phyloP scores from a whole-genome alignment of 169 alveolate genomes.

The Cryptosporidium ryanae region DNA sequence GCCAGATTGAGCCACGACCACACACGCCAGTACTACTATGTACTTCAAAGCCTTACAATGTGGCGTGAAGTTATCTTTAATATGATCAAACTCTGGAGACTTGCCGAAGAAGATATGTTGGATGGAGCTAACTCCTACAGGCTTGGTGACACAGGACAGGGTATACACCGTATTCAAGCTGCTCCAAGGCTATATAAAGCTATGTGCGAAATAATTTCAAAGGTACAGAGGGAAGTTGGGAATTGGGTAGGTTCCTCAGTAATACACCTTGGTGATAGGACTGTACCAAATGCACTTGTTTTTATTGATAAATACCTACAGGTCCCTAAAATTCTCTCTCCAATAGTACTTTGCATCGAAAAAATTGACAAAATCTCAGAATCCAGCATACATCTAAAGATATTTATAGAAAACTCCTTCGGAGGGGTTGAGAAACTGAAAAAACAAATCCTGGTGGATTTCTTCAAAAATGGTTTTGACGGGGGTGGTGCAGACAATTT shows the following conservation, averaged over 20 bases:
- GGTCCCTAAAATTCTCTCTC: slow-evolving; percentile 91
- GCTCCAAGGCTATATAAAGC: slow-evolving; percentile 81
- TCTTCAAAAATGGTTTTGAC: slow-evolving; percentile 93
- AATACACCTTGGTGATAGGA: slow-evolving; percentile 92
- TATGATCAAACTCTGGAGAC: slow-evolving; percentile 91
- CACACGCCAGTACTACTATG: slow-evolving; percentile 89
- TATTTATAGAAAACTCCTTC: slow-evolving; percentile 85
- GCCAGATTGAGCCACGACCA: slow-evolving; percentile 91
- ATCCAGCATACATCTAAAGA: slow-evolving; percentile 82
- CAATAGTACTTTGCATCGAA: slow-evolving; percentile 89
- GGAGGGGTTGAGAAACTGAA: slow-evolving; percentile 82
- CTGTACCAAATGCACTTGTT: slow-evolving; percentile 93
- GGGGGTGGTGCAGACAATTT: slow-evolving; percentile 95
- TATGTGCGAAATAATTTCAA: slow-evolving; percentile 84
- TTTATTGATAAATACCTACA: slow-evolving; percentile 92
- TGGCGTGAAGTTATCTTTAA: slow-evolving; percentile 92
- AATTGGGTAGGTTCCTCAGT: slow-evolving; percentile 93
- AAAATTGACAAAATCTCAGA: slow-evolving; percentile 86
- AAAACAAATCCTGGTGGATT: slow-evolving; percentile 88
- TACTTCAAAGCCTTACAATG: slow-evolving; percentile 89
- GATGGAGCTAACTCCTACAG: slow-evolving; percentile 86
- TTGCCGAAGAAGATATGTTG: slow-evolving; percentile 90
- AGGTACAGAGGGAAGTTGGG: slow-evolving; percentile 86
- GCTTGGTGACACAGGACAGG: slow-evolving; percentile 91
- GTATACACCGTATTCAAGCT: slow-evolving; percentile 82